Percentiles rank a stretch among this genome's conserved stretches.
phyloP scores from a whole-genome alignment of 1,284 basidiomycete genomes.

The Ustilago curta region DNA sequence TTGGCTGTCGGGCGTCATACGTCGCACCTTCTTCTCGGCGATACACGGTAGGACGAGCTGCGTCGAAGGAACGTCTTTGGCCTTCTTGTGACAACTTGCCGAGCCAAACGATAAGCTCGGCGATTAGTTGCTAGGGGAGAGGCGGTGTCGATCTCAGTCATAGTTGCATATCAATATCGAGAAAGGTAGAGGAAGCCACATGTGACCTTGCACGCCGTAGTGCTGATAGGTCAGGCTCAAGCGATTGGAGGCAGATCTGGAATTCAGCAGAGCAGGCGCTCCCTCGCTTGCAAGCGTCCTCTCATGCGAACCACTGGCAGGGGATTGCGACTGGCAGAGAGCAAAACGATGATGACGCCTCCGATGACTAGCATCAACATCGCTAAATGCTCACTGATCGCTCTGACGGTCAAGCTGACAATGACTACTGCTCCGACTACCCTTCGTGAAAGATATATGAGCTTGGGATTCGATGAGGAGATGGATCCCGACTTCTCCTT shows the following conservation, averaged over 20 bases:
- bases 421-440: not conserved
- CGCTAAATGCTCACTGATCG: not conserved
- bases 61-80: not conserved
- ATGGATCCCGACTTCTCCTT: not conserved
- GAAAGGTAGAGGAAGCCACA: not conserved
- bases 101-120: not conserved
- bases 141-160: conserved; percentile 10
- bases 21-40: not conserved
- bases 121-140: not conserved
- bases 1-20: not conserved
- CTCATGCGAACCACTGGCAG: conserved; percentile 5
- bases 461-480: not conserved
- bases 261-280: too few relatives aligned
- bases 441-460: conserved; percentile 2
- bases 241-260: conserved; percentile 12
- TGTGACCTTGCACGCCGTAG: conserved; percentile 11
- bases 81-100: too few relatives aligned
- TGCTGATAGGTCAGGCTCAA: not conserved
- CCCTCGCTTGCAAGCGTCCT: not conserved
- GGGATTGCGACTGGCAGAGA: not conserved
- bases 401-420: not conserved
- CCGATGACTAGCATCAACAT: not conserved
- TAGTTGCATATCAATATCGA: conserved; percentile 5
- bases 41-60: conserved; percentile 3
- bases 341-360: not conserved